Base-by-base conservation (phyloP, 1,139 yeast genomes). In the Suhomyces bokatorum region DNA sequence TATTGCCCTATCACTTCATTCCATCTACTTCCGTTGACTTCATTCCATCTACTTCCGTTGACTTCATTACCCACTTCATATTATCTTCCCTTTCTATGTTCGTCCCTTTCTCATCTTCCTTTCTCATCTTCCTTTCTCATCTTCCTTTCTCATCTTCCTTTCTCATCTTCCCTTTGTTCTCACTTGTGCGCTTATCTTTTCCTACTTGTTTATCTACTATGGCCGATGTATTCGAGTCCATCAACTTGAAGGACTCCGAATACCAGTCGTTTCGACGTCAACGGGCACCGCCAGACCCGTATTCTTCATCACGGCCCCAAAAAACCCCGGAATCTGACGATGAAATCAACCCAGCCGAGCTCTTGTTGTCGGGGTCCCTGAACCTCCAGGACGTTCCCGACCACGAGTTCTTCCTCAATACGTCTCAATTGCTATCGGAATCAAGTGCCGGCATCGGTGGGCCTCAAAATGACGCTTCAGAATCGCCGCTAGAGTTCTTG, bases 291-390 rank as follows among this genome's bases (percentile, higher is more conserved):
- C 2, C 11, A 9, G 15, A 17, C 13, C 33, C 34, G 3, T 20
- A 20, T 10, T 4, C 13, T n/a, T 11, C 20, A 9, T 13, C 24
- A 7, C 26, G 28, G 3, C 28, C 29, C 12, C 11, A 32, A 6
- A 32, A 14, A 6, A 20, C 32, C 6, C 20, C 24, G 7, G 44
- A 41, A 26, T 41, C 44, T 6, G 69, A 64, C 32, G 68, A 64
- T 31, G 69, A 64, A 6, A 49, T 63, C 29, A 66, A 65, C 46
- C 71, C 70, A 5, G 50, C 62, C 3, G 70, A 64, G 39, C 65
- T 65, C 44, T 43, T 66, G 16, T 60, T 67, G 3, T 51, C 61
- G 4, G 59, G 57, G 32, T 52, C 59, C 22, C 60, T 32, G 55
- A 53, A 30, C 47, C 13, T 13, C 9, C 48, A 14, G 40, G 40